Conservation (phyloP, 2,329 filamentous ascomycete species). For the Stemphylium lycopersici region DNA sequence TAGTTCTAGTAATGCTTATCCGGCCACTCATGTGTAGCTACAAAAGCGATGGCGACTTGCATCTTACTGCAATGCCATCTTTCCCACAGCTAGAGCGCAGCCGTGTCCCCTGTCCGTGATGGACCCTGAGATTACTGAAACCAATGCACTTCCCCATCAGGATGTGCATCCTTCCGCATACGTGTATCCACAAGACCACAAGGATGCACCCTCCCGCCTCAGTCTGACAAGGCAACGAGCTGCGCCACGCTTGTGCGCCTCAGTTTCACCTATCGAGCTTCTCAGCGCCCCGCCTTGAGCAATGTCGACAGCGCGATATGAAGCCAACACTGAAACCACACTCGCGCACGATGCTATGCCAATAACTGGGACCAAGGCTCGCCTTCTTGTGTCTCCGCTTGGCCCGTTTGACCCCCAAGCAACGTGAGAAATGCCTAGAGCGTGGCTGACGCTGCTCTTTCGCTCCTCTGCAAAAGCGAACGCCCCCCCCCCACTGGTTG, state of each 20-base stretch:
- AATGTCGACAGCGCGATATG: background rate
- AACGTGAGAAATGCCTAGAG: background rate
- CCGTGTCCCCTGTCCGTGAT: too few relatives aligned
- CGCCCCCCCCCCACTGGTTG: background rate
- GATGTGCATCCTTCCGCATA: too few relatives aligned
- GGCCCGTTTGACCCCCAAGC: background rate
- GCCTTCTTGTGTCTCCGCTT: background rate
- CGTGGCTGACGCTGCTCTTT: background rate
- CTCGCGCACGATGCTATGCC: background rate
- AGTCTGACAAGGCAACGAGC: slow-evolving; percentile 1
- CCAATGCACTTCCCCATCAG: too few relatives aligned
- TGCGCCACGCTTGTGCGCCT: slow-evolving; percentile 10
- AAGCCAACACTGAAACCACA: background rate
- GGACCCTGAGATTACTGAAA: too few relatives aligned
- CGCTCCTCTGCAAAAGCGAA: background rate
- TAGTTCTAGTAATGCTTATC: background rate
- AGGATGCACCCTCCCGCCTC: background rate
- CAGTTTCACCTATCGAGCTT: slow-evolving; percentile 1
- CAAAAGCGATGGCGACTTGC: too few relatives aligned
- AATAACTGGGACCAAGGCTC: background rate
- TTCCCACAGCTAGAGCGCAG: too few relatives aligned
- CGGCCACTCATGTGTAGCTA: background rate
- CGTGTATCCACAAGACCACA: background rate
- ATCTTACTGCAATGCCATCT: too few relatives aligned
- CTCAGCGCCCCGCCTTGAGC: background rate